Percentiles rank a stretch among this genome's conserved stretches.
Conservation (phyloP, 768 basidiomycete genomes). For the Amanita subjunquillea region DNA sequence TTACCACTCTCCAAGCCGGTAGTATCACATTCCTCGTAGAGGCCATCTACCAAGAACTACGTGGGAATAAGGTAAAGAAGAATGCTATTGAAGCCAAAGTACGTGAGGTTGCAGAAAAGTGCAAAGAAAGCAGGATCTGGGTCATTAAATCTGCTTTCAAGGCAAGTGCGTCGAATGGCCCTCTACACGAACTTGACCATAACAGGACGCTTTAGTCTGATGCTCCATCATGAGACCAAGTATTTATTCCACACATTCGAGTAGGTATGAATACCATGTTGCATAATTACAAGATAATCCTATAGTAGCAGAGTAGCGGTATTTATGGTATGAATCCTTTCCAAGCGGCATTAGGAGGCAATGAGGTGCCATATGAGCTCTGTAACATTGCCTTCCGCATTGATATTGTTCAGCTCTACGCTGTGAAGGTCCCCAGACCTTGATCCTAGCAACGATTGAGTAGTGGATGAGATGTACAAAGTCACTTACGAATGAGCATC, state of each 20-base stretch:
- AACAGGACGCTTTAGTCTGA: not conserved
- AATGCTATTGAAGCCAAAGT: slow-evolving; percentile 77
- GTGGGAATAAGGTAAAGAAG: slow-evolving; percentile 68
- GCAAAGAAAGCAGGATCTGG: slow-evolving; percentile 67
- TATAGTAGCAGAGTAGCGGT: not conserved
- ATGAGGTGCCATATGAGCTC: slow-evolving; percentile 36
- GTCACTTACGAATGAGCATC: slow-evolving; percentile 58
- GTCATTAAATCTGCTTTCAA: slow-evolving; percentile 39
- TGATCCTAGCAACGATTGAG: slow-evolving; percentile 25
- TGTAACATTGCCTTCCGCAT: slow-evolving; percentile 26
- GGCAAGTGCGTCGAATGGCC: slow-evolving; percentile 9
- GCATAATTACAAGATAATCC: not conserved
- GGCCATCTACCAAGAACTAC: slow-evolving; percentile 59
- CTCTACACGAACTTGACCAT: not conserved
- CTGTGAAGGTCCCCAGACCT: slow-evolving; percentile 37
- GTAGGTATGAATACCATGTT: not conserved
- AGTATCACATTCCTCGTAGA: slow-evolving; percentile 64
- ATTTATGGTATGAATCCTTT: not conserved
- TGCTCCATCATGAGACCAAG: not conserved
- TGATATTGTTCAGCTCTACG: slow-evolving; percentile 24
- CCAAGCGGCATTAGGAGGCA: slow-evolving; percentile 21
- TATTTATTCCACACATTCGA: not conserved
- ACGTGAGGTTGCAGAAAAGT: slow-evolving; percentile 66
- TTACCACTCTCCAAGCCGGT: slow-evolving; percentile 46
- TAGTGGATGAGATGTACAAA: not conserved